Conservation (phyloP, 345 rosid genomes). For the Citrus hindsii region DNA sequence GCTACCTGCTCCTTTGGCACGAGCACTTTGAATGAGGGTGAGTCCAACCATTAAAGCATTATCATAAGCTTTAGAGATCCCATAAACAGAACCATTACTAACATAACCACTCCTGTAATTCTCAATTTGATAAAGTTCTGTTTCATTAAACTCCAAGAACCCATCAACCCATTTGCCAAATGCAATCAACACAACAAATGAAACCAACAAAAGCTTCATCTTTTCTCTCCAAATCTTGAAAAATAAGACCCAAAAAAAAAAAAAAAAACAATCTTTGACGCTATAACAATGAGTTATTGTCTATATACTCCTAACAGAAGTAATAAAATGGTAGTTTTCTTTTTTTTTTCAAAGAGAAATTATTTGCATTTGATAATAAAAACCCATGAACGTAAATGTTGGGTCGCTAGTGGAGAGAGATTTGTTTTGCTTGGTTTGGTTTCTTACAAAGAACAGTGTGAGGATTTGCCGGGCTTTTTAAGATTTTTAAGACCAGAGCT, state of each 20-base stretch:
- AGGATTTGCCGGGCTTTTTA: slow-evolving; percentile 20
- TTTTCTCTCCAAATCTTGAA: slow-evolving; percentile 7
- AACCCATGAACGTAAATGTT: not conserved
- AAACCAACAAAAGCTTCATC: slow-evolving; percentile 41
- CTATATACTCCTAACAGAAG: not conserved
- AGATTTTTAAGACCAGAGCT: not conserved
- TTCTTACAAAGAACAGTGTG: not conserved
- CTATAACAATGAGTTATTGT: not conserved
- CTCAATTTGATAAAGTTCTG: slow-evolving; percentile 49
- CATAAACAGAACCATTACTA: slow-evolving; percentile 15
- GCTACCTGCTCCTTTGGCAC: slow-evolving; percentile 81
- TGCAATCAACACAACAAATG: slow-evolving; percentile 21
- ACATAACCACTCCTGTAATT: slow-evolving; percentile 14
- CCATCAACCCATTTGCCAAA: slow-evolving; percentile 38
- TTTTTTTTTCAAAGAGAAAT: not conserved
- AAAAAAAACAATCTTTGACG: not conserved
- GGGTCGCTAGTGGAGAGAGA: not conserved
- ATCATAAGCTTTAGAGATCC: slow-evolving; percentile 34
- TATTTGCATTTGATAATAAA: not conserved
- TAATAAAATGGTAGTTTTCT: not conserved
- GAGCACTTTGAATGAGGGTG: slow-evolving; percentile 72
- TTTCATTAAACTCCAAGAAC: slow-evolving; percentile 50
- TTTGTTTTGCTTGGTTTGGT: not conserved
- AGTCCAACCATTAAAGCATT: slow-evolving; percentile 77
- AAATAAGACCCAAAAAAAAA: not conserved